phyloP scores from a whole-genome alignment of 2,329 filamentous ascomycete species.

The Parasarocladium wereldwijsianum region DNA sequence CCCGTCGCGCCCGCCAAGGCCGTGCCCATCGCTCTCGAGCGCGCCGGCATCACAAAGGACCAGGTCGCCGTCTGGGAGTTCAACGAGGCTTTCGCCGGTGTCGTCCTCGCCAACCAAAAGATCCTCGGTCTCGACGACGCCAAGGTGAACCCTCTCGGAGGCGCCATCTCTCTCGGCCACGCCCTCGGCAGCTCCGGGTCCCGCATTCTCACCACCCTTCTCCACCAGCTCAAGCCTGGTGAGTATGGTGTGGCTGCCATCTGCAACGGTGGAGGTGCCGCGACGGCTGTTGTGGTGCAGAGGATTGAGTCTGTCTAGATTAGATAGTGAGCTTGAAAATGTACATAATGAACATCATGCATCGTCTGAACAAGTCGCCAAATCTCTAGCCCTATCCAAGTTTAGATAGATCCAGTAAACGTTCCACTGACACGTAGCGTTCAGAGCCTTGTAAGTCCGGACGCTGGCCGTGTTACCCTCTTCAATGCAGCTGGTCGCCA shows the following conservation, averaged over 20 bases:
- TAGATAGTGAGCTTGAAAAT: not conserved
- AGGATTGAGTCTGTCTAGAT: slow-evolving; percentile 47
- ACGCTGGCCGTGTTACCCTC: slow-evolving; percentile 3
- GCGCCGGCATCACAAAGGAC: slow-evolving; percentile 80
- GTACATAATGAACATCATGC: not conserved
- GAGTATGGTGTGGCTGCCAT: slow-evolving; percentile 94
- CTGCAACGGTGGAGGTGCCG: slow-evolving; percentile 90
- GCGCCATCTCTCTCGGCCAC: slow-evolving; percentile 84
- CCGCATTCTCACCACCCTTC: slow-evolving; percentile 73
- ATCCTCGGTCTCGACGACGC: slow-evolving; percentile 69
- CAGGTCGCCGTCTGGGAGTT: slow-evolving; percentile 96
- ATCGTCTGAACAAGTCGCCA: not conserved
- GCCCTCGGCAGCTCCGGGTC: slow-evolving; percentile 88
- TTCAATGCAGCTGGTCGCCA: slow-evolving; percentile 1
- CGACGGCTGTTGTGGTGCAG: slow-evolving; percentile 84
- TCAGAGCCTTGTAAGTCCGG: slow-evolving; percentile 1
- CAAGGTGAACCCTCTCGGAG: slow-evolving; percentile 75
- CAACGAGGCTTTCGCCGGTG: slow-evolving; percentile 93
- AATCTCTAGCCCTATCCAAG: slow-evolving; percentile 2
- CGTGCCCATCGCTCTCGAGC: slow-evolving; percentile 74
- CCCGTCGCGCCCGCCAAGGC: slow-evolving; percentile 85
- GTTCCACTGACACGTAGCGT: slow-evolving; percentile 1
- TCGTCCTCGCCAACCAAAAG: slow-evolving; percentile 91
- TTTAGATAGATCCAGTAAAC: slow-evolving; percentile 3
- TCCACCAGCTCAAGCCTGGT: slow-evolving; percentile 82